A percentile compares a stretch with the other conserved stretches of the same genome.
These are phyloP conservation scores for Chaetomium olivaceum DNA, from an alignment of 2,329 filamentous ascomycete genomes.

Conservation along the genomic window DNA sequence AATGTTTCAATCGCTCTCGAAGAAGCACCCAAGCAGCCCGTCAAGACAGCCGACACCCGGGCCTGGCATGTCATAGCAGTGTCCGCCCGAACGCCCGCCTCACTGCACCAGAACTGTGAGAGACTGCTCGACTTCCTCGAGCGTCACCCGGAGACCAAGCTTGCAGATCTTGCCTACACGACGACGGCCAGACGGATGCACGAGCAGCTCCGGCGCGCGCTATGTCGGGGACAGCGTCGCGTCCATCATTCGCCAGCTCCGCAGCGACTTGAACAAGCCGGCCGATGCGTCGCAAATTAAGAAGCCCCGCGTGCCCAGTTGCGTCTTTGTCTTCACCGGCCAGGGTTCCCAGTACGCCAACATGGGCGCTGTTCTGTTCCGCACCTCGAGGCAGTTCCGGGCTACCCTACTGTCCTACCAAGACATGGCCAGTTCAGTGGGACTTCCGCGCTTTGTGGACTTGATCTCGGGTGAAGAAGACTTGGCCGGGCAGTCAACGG, in stretches of 20 bases:
- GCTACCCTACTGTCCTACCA: background rate
- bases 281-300: background rate
- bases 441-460: background rate
- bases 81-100: background rate
- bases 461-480: background rate
- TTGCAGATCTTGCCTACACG: constrained; percentile 5
- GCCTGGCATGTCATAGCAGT: background rate
- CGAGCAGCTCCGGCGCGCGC: background rate
- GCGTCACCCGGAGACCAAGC: background rate
- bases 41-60: background rate
- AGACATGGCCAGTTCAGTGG: background rate
- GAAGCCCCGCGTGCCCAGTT: background rate
- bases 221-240: background rate
- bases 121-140: background rate
- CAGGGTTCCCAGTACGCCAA: background rate
- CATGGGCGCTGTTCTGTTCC: background rate
- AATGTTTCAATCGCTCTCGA: constrained; percentile 6
- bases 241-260: constrained; percentile 1
- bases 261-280: background rate
- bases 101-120: background rate
- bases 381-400: background rate
- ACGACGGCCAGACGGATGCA: constrained; percentile 1
- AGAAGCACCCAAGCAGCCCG: background rate
- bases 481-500: background rate
- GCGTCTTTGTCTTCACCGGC: constrained; percentile 3